Conservation (phyloP, 2,329 filamentous ascomycete species). For the Trichoderma endophyticum region DNA sequence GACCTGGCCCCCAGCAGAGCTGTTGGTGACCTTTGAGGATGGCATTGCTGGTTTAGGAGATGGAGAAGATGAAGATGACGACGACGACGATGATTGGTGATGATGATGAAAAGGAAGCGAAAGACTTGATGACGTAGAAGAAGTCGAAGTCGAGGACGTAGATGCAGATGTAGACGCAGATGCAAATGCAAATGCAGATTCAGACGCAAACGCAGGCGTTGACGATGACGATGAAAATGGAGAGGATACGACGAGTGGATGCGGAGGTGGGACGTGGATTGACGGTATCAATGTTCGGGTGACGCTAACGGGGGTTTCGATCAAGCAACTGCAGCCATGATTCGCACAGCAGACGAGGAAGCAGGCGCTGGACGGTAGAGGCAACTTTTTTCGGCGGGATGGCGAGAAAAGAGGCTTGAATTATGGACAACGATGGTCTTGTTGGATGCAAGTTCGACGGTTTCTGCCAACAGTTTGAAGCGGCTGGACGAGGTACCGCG, state of each 20-base stretch:
- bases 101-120: neutral
- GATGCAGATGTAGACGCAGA: neutral
- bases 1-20: conserved; percentile 54
- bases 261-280: neutral
- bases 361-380: neutral
- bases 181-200: neutral
- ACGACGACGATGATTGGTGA: conserved; percentile 14
- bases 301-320: conserved; percentile 20
- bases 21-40: conserved; percentile 51
- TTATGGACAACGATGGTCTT: conserved; percentile 7
- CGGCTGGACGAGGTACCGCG: conserved; percentile 11
- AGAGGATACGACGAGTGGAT: neutral
- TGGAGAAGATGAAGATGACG: neutral
- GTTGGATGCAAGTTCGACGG: neutral
- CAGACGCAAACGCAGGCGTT: neutral
- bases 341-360: conserved; percentile 26
- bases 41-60: conserved; percentile 40
- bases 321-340: conserved; percentile 40
- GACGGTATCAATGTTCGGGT: conserved; percentile 1
- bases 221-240: neutral
- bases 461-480: conserved; percentile 19
- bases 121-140: neutral
- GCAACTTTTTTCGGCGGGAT: neutral
- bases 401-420: conserved; percentile 13
- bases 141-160: neutral